Conservation (phyloP, 2,329 filamentous ascomycete genomes). For the Aspergillus arachidicola region DNA sequence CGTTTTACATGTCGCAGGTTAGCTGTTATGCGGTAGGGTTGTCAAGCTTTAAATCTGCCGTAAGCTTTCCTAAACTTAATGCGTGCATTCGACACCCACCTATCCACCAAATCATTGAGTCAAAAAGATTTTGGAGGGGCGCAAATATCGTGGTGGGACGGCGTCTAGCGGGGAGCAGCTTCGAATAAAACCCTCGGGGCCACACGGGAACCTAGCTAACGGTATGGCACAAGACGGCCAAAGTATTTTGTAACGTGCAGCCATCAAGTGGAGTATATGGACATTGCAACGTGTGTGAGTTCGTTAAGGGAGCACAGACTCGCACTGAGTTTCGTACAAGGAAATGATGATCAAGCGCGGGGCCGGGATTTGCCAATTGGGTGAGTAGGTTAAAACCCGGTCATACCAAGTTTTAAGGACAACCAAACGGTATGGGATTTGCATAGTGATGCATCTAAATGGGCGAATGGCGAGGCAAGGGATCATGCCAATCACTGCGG, state of each 20-base stretch:
- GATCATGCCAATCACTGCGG: not conserved
- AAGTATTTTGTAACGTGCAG: not conserved
- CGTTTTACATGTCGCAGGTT: not conserved
- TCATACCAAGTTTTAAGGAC: not conserved
- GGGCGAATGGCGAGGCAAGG: not conserved
- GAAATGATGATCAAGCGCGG: not conserved
- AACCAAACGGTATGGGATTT: not conserved
- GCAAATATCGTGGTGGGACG: not conserved
- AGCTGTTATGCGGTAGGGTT: not conserved
- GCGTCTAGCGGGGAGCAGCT: not conserved
- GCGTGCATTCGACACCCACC: not conserved
- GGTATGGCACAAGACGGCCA: not conserved
- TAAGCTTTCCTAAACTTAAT: too few species aligned
- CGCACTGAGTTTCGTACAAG: not conserved
- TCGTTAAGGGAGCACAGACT: not conserved
- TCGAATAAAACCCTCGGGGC: not conserved
- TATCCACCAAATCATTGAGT: not conserved
- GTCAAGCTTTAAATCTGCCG: not conserved
- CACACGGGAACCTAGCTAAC: not conserved
- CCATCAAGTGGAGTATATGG: not conserved
- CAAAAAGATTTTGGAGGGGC: not conserved
- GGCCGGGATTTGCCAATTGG: not conserved
- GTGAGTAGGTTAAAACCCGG: not conserved
- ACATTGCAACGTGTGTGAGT: not conserved
- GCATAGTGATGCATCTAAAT: not conserved